phyloP scores from a whole-genome alignment of 257 asterid genomes.

The Lycium barbarum region DNA sequence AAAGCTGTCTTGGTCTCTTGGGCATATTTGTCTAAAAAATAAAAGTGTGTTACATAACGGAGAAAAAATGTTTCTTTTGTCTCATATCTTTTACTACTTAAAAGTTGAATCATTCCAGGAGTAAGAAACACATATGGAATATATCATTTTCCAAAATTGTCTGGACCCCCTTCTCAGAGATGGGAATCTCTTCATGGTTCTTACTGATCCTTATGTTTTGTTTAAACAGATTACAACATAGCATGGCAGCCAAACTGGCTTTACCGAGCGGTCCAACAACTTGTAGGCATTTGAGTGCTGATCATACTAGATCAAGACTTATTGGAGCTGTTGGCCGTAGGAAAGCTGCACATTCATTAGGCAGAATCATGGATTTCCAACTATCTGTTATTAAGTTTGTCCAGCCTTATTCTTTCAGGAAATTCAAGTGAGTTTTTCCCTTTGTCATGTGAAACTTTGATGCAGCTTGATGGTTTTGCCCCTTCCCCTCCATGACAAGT shows the following conservation, averaged over 20 bases:
- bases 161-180: not conserved
- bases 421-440: slow-evolving; percentile 38
- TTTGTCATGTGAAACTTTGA: not conserved
- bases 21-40: not conserved
- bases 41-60: not conserved
- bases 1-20: not conserved
- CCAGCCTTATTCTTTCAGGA: slow-evolving; percentile 33
- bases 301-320: slow-evolving; percentile 8
- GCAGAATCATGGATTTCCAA: slow-evolving; percentile 27
- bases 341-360: slow-evolving; percentile 35
- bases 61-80: not conserved
- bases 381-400: slow-evolving; percentile 30
- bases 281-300: slow-evolving; percentile 10
- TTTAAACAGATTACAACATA: not conserved
- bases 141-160: not conserved
- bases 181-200: slow-evolving; percentile 21
- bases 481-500: slow-evolving; percentile 23
- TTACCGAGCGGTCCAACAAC: slow-evolving; percentile 24
- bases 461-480: slow-evolving; percentile 25
- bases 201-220: not conserved
- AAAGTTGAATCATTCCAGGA: not conserved
- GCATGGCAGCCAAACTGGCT: slow-evolving; percentile 30
- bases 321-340: slow-evolving; percentile 30
- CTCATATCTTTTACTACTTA: not conserved
- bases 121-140: not conserved